These are phyloP conservation scores for Sclerotinia sclerotiorum DNA, from an alignment of 2,329 filamentous ascomycete species.

Conservation along the genomic window DNA sequence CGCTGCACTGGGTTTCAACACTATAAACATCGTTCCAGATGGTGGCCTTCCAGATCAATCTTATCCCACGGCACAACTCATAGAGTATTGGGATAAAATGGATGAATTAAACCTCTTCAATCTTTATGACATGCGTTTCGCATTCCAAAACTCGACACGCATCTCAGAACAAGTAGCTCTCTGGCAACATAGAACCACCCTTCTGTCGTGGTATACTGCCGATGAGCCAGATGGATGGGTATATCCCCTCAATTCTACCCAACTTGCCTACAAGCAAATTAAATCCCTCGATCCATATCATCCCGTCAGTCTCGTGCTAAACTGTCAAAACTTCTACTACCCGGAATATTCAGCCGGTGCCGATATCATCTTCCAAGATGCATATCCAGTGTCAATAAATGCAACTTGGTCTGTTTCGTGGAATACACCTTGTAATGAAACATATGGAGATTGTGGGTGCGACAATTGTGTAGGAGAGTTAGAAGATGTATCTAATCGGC, in stretches of 20 bases:
- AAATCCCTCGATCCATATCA: slow-evolving; percentile 52
- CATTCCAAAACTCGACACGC: slow-evolving; percentile 43
- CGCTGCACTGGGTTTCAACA: slow-evolving; percentile 48
- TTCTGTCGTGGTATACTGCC: slow-evolving; percentile 55
- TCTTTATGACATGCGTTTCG: slow-evolving; percentile 43
- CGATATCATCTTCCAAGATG: slow-evolving; percentile 52
- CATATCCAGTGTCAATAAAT: slow-evolving; percentile 51
- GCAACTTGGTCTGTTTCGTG: slow-evolving; percentile 47
- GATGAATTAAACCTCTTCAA: slow-evolving; percentile 48
- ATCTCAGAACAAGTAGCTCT: slow-evolving; percentile 36
- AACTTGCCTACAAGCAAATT: slow-evolving; percentile 46
- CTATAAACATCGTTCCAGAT: slow-evolving; percentile 45
- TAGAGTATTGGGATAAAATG: slow-evolving; percentile 45
- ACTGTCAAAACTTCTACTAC: slow-evolving; percentile 55
- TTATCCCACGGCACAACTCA: slow-evolving; percentile 42
- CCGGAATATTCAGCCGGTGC: slow-evolving; percentile 50
- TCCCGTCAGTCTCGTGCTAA: slow-evolving; percentile 51
- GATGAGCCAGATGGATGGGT: slow-evolving; percentile 50
- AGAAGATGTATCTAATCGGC: slow-evolving; percentile 46
- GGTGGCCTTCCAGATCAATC: slow-evolving; percentile 43
- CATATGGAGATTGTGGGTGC: slow-evolving; percentile 55
- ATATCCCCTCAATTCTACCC: slow-evolving; percentile 47
- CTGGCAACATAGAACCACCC: slow-evolving; percentile 40
- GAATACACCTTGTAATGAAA: slow-evolving; percentile 49
- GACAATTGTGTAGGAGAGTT: slow-evolving; percentile 47